Base-by-base conservation (phyloP, 768 basidiomycete species). In the Neoboletus subvelutipes region DNA sequence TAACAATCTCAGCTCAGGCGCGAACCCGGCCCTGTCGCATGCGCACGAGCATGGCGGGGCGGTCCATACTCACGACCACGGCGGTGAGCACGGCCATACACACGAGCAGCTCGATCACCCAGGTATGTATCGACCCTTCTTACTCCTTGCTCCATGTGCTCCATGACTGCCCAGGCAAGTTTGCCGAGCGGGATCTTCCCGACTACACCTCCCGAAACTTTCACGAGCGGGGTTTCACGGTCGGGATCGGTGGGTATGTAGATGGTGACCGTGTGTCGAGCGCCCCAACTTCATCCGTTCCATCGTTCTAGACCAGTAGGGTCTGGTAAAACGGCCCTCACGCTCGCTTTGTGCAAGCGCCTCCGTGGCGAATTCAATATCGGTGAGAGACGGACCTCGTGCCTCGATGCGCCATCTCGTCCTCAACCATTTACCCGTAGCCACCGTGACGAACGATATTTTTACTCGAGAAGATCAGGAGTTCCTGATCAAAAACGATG, bases 381-480 rank as follows among this genome's bases (percentile, higher is more conserved):
- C 47, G 96, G 95, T 93, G 57, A 57, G 83, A 55, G 34, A 39
- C 37, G 8, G 10, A 39, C 45, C 40, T 48, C 48, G 39, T 43
- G 50, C 37, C 34, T 53, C 46, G 37, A 36, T 33, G 42, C n/a
- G 20, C 28, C 46, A 18, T 45, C 46, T 55, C 36, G 58, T 52
- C 22, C 53, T 60, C 24, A 64, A 46, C 46, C 20, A 12, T 65
- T 54, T 58, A 51, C 42, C 58, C 50, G 11, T 33, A 94, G 95
- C 92, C 34, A 94, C 93, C 2, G 93, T 96, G 15, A 99, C 96
- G n/a, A 99, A 99, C 74, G 96, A 99, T 73, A 99, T 99, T 70
- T 99, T 99, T 75, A 99, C 96, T 36, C 82, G 90, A 22, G 96
- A 98, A 71, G 96, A 98, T 68, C 94, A 97, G 71, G 96, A 98